These are phyloP conservation scores for Globisporangium heterothallicum DNA, from an alignment of 352 stramenopile species.

Conservation along the genomic window DNA sequence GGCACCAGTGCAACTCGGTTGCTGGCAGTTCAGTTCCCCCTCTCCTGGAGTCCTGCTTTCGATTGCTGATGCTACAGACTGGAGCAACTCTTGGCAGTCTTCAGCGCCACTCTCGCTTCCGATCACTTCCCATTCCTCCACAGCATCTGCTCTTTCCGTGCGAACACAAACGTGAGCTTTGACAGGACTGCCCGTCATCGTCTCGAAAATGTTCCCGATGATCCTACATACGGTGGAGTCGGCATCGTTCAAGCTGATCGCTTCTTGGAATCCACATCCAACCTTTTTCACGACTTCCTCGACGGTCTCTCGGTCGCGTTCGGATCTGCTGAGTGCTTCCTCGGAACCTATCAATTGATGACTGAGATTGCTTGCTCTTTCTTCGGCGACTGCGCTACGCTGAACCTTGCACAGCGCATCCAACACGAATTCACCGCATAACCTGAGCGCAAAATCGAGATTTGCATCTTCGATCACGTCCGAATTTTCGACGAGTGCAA, in stretches of 20 bases:
- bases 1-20: not conserved
- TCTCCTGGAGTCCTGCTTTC: not conserved
- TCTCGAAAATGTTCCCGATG: constrained; percentile 2
- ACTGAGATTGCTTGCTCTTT: not conserved
- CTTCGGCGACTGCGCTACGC: not conserved
- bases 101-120: not conserved
- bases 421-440: constrained; percentile 1
- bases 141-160: not conserved
- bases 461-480: not conserved
- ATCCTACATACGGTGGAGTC: not conserved
- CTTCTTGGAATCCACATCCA: not conserved
- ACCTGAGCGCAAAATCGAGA: not conserved
- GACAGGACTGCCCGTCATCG: not conserved
- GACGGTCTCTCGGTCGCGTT: not conserved
- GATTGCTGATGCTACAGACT: not conserved
- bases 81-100: not conserved
- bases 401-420: not conserved
- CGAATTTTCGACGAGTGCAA: constrained; percentile 1
- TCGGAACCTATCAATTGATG: not conserved
- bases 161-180: not conserved
- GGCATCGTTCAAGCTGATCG: not conserved
- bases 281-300: not conserved
- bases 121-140: not conserved
- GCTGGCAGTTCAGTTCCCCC: not conserved
- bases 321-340: not conserved